Conservation (phyloP, 192 early-diverging fungal genomes). For the Lobosporangium transversale region DNA sequence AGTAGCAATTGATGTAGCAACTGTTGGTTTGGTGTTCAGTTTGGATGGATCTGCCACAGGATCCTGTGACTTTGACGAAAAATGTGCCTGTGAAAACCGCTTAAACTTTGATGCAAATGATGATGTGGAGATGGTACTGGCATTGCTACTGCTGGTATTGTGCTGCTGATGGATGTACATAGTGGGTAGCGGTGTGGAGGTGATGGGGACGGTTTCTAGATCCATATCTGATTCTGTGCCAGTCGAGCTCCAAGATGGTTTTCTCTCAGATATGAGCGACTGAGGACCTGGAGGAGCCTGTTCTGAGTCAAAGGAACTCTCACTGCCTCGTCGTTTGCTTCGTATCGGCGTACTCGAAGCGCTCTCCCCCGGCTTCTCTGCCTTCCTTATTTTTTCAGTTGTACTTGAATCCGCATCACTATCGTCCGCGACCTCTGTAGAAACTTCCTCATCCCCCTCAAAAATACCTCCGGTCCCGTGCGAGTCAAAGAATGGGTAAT, state of each 20-base stretch:
- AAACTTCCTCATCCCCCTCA: slow-evolving; percentile 52
- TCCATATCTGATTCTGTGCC: slow-evolving; percentile 40
- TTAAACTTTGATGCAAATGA: slow-evolving; percentile 47
- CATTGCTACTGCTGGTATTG: slow-evolving; percentile 20
- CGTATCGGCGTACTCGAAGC: not conserved
- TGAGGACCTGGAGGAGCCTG: slow-evolving; percentile 8
- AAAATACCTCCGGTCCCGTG: slow-evolving; percentile 69
- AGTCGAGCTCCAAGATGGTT: slow-evolving; percentile 40
- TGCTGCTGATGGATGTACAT: slow-evolving; percentile 24
- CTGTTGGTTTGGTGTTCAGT: slow-evolving; percentile 40
- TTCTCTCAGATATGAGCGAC: not conserved
- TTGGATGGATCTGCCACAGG: slow-evolving; percentile 18
- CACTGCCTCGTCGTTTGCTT: slow-evolving; percentile 27
- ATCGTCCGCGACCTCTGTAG: slow-evolving; percentile 11
- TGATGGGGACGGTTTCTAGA: slow-evolving; percentile 7
- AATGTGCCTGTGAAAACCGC: slow-evolving; percentile 48
- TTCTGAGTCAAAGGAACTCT: slow-evolving; percentile 32
- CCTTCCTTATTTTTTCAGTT: slow-evolving; percentile 7
- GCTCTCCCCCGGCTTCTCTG: not conserved
- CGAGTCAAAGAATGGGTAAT: slow-evolving; percentile 83
- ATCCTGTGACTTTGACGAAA: slow-evolving; percentile 25
- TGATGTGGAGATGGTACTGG: slow-evolving; percentile 5
- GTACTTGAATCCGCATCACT: slow-evolving; percentile 27
- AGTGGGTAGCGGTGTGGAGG: slow-evolving; percentile 6
- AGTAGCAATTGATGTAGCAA: slow-evolving; percentile 39